Evolutionary conservation across 2,329 filamentous ascomycete genomes (phyloP).

Genomic region (Blastomyces percursus): DNA sequence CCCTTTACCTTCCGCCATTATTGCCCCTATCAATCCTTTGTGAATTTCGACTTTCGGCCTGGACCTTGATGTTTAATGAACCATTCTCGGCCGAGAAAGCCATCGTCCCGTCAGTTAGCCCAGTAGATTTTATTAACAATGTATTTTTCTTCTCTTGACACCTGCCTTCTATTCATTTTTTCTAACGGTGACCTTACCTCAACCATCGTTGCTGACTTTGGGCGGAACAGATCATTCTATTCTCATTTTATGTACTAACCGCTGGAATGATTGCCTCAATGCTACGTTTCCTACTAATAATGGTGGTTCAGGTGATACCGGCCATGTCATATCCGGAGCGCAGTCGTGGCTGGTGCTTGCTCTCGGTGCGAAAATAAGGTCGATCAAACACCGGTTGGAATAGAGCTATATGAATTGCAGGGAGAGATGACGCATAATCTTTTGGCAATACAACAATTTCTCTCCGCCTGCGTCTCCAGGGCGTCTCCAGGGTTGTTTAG

Average conservation of each 20-base stretch:
- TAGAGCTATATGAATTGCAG: background rate
- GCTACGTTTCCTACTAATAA: background rate
- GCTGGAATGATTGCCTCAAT: background rate
- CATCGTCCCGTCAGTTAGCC: too few relatives aligned
- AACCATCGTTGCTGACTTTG: background rate
- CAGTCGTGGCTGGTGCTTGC: background rate
- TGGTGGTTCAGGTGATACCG: background rate
- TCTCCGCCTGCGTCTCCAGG: background rate
- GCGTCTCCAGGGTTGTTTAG: background rate
- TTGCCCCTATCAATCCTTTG: background rate
- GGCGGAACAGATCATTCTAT: background rate
- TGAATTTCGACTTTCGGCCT: background rate
- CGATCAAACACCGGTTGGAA: background rate
- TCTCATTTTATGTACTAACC: background rate
- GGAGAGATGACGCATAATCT: background rate
- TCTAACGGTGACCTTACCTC: background rate
- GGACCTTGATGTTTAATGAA: background rate
- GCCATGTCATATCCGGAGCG: background rate
- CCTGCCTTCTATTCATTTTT: background rate
- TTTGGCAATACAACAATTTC: too few relatives aligned
- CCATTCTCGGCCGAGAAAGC: background rate
- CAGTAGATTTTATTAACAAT: too few relatives aligned
- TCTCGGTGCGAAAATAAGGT: background rate
- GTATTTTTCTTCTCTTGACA: background rate
- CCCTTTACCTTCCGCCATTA: background rate